Evolutionary conservation across 441 rosid genomes (phyloP).

Genomic region (Gossypium lobatum): DNA sequence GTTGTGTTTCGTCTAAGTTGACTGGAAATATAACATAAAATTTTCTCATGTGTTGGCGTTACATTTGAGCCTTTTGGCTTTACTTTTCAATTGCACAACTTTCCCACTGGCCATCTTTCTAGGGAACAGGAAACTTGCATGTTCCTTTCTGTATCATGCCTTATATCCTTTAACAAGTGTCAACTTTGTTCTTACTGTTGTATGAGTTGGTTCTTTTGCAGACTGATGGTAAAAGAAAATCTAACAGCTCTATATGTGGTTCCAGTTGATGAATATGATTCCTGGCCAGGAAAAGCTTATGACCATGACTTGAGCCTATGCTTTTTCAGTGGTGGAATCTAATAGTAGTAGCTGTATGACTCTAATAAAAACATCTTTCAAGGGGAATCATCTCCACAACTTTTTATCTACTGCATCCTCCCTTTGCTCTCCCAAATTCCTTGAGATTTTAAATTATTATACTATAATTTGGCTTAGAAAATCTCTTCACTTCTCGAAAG

Average conservation of each 20-base stretch:
- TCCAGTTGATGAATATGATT: not conserved
- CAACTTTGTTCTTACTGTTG: not conserved
- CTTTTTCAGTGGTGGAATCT: not conserved
- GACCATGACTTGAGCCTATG: not conserved
- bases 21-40: not conserved
- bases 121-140: not conserved
- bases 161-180: not conserved
- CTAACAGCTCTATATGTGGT: not conserved
- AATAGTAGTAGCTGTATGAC: no score
- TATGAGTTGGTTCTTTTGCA: not conserved
- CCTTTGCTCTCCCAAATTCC: no score
- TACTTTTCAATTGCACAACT: not conserved
- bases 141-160: not conserved
- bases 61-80: not conserved
- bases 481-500: no score
- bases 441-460: no score
- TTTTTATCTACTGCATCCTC: no score
- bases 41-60: not conserved
- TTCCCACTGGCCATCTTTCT: not conserved
- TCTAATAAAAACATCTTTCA: no score
- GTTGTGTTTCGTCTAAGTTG: constrained; percentile 6
- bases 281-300: not conserved
- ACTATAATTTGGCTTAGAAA: no score
- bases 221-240: not conserved
- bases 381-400: not conserved